Conservation (phyloP, 345 rosid species). For the Brassica napus region DNA sequence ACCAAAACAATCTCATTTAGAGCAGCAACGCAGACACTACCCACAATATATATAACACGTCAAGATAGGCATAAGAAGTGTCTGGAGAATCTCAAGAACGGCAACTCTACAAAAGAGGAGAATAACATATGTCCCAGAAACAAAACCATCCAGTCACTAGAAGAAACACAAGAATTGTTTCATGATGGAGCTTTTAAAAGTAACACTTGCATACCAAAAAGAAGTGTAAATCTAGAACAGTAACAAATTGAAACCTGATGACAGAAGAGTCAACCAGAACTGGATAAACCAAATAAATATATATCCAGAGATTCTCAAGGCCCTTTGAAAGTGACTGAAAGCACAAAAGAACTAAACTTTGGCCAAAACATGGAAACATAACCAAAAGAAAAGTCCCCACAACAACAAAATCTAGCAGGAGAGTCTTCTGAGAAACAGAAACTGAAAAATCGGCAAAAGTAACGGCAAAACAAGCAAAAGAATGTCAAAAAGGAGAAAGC, state of each 20-base stretch:
- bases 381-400: slow-evolving; percentile 11
- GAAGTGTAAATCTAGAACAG: slow-evolving; percentile 21
- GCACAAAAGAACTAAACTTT: slow-evolving; percentile 23
- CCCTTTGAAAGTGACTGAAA: slow-evolving; percentile 31
- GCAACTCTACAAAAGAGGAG: background rate
- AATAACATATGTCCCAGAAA: background rate
- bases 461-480: slow-evolving; percentile 4
- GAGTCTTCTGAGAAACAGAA: slow-evolving; percentile 23
- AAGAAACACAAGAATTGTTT: slow-evolving; percentile 2
- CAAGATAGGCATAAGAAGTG: background rate
- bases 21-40: background rate
- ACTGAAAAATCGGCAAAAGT: slow-evolving; percentile 21
- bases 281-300: slow-evolving; percentile 14
- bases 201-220: slow-evolving; percentile 13
- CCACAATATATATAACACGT: slow-evolving; percentile 4
- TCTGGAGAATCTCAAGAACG: background rate
- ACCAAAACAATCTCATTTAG: background rate
- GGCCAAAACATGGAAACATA: slow-evolving; percentile 26
- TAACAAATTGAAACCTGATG: slow-evolving; percentile 16
- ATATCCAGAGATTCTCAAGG: slow-evolving; percentile 7
- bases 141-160: slow-evolving; percentile 15
- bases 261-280: slow-evolving; percentile 24
- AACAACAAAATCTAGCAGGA: slow-evolving; percentile 22
- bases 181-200: background rate
- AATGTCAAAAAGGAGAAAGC: slow-evolving; percentile 10